Base-by-base conservation (phyloP, 2,329 filamentous ascomycete genomes). In the Calonectria fujianensis region DNA sequence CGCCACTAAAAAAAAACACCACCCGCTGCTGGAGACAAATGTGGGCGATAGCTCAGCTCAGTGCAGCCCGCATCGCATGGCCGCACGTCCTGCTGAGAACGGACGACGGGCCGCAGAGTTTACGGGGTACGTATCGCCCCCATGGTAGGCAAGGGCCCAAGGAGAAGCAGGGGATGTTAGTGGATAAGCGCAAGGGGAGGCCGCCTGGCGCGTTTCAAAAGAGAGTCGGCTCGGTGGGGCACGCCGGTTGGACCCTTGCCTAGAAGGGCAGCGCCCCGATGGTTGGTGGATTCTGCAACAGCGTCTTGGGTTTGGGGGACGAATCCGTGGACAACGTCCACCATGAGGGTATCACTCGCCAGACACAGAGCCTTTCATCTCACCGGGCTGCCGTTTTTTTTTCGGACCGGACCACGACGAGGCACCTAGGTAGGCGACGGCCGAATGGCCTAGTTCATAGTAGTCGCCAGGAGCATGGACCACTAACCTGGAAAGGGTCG, bases 341-440 rank as follows among this genome's bases (percentile, higher is more conserved):
- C 70, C 68, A 74, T 72, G 51, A 74, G 64, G 65, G 77, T 76
- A 76, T 80, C 75, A 76, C 39, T 69, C 54, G 37, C 65, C 71
- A 63, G 14, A 39, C 35, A 63, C n/a, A 63, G 57, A 63, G 57
- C 57, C 57, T 24, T 63, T 63, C 57, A 63, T 63, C 57, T 63
- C 57, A 63, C 57, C 24, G 57, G 27, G 24, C 57, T 29, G 57
- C 57, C 37, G 39, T 29, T 41, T 63, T 61, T 63, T 61, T 63
- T 41, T 37, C 52, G 37, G 57, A 63, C 35, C 57, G 57, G 57
- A 63, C 57, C 35, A 63, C 39, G 57, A 39, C 14, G 57, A 63
- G 57, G 57, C 35, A 29, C 37, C 24, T 10, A 24, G 31, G 35
- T 16, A 63, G 32, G 57, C 57, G 57, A 52, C 68, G 68, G 68